These are phyloP conservation scores for Colletotrichum orbiculare DNA, from an alignment of 2,329 filamentous ascomycete genomes.

Conservation along the genomic window DNA sequence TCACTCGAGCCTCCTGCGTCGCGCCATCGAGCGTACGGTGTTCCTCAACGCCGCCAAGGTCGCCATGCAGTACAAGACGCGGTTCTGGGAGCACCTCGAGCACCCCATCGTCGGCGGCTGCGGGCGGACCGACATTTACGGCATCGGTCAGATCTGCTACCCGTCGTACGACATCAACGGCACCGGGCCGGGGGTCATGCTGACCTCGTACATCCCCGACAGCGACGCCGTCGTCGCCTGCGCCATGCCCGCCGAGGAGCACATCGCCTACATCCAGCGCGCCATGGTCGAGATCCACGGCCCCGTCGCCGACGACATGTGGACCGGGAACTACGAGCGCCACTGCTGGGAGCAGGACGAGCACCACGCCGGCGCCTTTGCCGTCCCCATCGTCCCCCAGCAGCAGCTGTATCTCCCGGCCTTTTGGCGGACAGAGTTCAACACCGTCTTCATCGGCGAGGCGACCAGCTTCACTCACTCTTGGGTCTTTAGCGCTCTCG, in stretches of 20 bases:
- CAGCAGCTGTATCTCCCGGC: conserved; percentile 70
- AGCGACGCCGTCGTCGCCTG: conserved; percentile 52
- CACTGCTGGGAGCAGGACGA: conserved; percentile 69
- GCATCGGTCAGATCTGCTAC: conserved; percentile 64
- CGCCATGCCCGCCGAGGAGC: conserved; percentile 60
- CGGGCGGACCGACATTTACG: conserved; percentile 56
- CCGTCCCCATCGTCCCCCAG: conserved; percentile 61
- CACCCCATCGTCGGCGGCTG: conserved; percentile 57
- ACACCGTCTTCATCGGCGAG: conserved; percentile 47
- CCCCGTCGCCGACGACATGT: conserved; percentile 56
- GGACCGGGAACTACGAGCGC: conserved; percentile 66
- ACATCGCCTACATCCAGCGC: conserved; percentile 63
- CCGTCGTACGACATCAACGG: conserved; percentile 63
- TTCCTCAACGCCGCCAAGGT: conserved; percentile 50
- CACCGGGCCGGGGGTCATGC: conserved; percentile 61
- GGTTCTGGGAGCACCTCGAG: conserved; percentile 48
- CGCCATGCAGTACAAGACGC: conserved; percentile 66
- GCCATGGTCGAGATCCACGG: conserved; percentile 68
- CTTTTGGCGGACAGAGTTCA: conserved; percentile 68
- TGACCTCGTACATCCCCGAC: conserved; percentile 58
- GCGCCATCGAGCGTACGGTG: conserved; percentile 42
- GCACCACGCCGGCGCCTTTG: conserved; percentile 67
- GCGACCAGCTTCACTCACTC: conserved; percentile 66
- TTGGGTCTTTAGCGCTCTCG: conserved; percentile 62
- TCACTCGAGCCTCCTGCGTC: conserved; percentile 45